Percentiles rank a stretch among this genome's conserved stretches.
These are phyloP conservation scores for Pleurozium schreberi DNA, from an alignment of 225 moss, liverwort and hornwort genomes.

Conservation along the genomic window DNA sequence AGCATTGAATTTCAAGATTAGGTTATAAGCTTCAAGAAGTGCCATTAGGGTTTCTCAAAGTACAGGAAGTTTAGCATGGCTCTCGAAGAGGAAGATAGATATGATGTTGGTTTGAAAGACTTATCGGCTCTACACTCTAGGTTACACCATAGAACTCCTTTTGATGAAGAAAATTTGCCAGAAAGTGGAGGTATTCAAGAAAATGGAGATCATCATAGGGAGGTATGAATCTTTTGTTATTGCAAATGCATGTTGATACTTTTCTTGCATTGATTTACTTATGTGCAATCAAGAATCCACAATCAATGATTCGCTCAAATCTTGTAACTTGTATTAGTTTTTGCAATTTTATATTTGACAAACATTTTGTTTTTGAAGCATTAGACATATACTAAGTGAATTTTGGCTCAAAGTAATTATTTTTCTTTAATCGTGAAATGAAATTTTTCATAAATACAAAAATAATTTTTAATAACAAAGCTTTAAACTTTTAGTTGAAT, in stretches of 20 bases:
- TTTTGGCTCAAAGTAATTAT: neutral
- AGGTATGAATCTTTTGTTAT: conserved; percentile 23
- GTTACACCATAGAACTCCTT: conserved; percentile 38
- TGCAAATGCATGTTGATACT: neutral
- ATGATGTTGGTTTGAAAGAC: conserved; percentile 45
- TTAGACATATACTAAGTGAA: neutral
- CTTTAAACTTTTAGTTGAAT: neutral
- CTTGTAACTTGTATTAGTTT: neutral
- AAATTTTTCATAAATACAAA: neutral
- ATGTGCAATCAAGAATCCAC: neutral
- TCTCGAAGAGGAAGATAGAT: conserved; percentile 63
- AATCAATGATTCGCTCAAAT: neutral
- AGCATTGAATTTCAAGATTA: neutral
- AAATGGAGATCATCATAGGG: conserved; percentile 51
- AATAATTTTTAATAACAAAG: neutral
- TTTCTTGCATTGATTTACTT: neutral
- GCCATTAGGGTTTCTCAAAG: conserved; percentile 5
- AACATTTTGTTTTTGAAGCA: neutral
- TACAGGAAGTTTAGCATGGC: conserved; percentile 39
- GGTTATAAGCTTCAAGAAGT: neutral
- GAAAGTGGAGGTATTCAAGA: conserved; percentile 35
- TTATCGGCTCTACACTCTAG: conserved; percentile 32
- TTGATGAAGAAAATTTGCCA: conserved; percentile 31
- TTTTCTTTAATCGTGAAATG: neutral
- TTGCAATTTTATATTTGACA: neutral